Percentiles rank a stretch among this genome's conserved stretches.
phyloP scores from a whole-genome alignment of 2,329 filamentous ascomycete species.

The Fonsecaea pugnacius region DNA sequence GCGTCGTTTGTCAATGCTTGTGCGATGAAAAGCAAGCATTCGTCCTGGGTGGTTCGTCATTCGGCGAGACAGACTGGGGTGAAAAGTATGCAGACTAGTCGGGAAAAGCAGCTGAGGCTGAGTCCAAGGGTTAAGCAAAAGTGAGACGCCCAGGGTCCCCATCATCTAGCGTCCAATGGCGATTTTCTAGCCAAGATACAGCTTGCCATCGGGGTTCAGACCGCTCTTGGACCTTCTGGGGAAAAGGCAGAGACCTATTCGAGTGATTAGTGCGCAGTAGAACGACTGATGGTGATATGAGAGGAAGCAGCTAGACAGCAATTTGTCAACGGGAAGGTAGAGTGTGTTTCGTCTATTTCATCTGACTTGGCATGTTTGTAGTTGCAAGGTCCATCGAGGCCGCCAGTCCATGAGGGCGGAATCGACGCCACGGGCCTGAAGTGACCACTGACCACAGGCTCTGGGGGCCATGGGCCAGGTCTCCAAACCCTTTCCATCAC shows the following conservation, averaged over 20 bases:
- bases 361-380: slow-evolving; percentile 4
- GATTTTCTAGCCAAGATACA: background rate
- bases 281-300: background rate
- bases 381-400: background rate
- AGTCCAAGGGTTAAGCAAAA: background rate
- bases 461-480: background rate
- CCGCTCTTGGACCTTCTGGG: slow-evolving; percentile 3
- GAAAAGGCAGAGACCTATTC: background rate
- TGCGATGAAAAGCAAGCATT: background rate
- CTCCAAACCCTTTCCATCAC: background rate
- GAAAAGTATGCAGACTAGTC: background rate
- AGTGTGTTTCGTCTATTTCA: background rate
- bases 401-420: background rate
- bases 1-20: background rate
- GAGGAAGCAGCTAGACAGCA: background rate
- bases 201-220: background rate
- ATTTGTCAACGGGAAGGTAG: background rate
- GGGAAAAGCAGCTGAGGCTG: slow-evolving; percentile 13
- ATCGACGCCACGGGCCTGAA: background rate
- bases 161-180: slow-evolving; percentile 7
- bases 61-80: background rate
- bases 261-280: background rate
- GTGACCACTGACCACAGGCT: background rate
- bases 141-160: slow-evolving; percentile 14
- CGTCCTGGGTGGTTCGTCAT: background rate